A percentile compares a stretch with the other conserved stretches of the same genome.
phyloP scores from a whole-genome alignment of 2,329 filamentous ascomycete genomes.

The Orbilia blumenaviensis region DNA sequence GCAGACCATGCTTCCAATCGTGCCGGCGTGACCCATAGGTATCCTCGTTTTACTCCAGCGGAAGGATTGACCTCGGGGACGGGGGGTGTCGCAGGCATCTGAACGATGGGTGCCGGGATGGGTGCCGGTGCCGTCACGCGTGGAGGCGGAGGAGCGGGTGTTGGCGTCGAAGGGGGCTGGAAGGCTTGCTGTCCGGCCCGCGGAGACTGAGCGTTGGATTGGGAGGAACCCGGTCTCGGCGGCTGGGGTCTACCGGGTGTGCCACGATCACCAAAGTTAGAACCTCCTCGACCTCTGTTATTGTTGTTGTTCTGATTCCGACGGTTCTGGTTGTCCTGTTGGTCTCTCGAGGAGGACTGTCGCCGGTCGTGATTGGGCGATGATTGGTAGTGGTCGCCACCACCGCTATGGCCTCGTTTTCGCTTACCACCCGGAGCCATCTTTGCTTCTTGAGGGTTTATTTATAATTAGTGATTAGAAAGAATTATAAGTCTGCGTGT shows the following conservation, averaged over 20 bases:
- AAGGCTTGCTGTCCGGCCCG: conserved; percentile 30
- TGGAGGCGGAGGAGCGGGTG: conserved; percentile 23
- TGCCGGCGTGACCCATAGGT: conserved; percentile 36
- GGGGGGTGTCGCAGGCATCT: conserved; percentile 16
- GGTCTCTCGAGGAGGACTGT: conserved; percentile 26
- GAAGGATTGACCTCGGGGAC: conserved; percentile 40
- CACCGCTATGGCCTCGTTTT: conserved; percentile 47
- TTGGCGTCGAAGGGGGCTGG: conserved; percentile 35
- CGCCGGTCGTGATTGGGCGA: conserved; percentile 48
- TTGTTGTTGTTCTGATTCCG: conserved; percentile 30
- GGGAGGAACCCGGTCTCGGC: conserved; percentile 47
- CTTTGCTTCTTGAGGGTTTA: neutral
- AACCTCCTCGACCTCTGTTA: conserved; percentile 37
- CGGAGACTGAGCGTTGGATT: conserved; percentile 44
- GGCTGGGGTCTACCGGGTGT: conserved; percentile 38
- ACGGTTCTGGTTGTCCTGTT: conserved; percentile 26
- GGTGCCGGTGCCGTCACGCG: conserved; percentile 19
- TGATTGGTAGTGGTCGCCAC: conserved; percentile 45
- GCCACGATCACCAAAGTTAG: conserved; percentile 36
- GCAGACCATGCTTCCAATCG: conserved; percentile 45
- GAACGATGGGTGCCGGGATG: neutral
- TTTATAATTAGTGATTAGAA: neutral
- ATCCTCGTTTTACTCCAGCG: conserved; percentile 36
- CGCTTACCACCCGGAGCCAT: conserved; percentile 52
- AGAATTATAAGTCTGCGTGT: neutral